These are phyloP conservation scores for Nitzschia sp. DNA, from an alignment of 108 stramenopile species.

Conservation along the genomic window DNA sequence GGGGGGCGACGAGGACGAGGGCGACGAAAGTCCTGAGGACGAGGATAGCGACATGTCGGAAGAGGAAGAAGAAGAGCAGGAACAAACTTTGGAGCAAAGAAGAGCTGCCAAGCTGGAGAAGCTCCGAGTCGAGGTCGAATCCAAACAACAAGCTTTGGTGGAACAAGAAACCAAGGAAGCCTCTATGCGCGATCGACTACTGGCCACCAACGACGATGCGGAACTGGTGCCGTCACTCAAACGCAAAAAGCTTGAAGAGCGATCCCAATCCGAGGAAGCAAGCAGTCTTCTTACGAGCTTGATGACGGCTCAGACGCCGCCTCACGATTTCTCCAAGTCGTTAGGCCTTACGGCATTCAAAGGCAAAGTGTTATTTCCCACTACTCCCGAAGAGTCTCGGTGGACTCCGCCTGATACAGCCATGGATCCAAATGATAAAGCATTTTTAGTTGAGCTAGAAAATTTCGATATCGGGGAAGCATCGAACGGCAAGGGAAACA, in stretches of 20 bases:
- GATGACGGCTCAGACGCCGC: constrained; percentile 56
- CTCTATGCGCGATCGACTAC: constrained; percentile 43
- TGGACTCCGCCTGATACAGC: constrained; percentile 70
- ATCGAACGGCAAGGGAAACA: constrained; percentile 51
- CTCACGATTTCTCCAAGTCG: constrained; percentile 80
- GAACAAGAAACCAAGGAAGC: constrained; percentile 43
- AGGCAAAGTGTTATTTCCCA: constrained; percentile 58
- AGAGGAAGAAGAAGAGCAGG: constrained; percentile 29
- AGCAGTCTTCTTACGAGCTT: constrained; percentile 74
- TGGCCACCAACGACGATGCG: constrained; percentile 39
- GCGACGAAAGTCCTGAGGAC: constrained; percentile 22
- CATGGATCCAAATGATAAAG: constrained; percentile 60
- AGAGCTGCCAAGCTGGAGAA: constrained; percentile 54
- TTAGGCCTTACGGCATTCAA: constrained; percentile 44
- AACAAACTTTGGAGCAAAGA: constrained; percentile 21
- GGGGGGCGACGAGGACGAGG: constrained; percentile 23
- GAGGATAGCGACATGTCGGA: constrained; percentile 20
- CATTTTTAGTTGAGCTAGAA: constrained; percentile 60
- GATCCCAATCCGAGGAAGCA: constrained; percentile 27
- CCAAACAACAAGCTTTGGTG: constrained; percentile 25
- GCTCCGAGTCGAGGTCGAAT: constrained; percentile 52
- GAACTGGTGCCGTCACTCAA: constrained; percentile 34
- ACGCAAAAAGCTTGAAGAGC: constrained; percentile 30
- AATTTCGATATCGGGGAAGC: constrained; percentile 62
- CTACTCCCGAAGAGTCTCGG: constrained; percentile 10